phyloP scores from a whole-genome alignment of 257 asterid species.

The Solanum piurae region DNA sequence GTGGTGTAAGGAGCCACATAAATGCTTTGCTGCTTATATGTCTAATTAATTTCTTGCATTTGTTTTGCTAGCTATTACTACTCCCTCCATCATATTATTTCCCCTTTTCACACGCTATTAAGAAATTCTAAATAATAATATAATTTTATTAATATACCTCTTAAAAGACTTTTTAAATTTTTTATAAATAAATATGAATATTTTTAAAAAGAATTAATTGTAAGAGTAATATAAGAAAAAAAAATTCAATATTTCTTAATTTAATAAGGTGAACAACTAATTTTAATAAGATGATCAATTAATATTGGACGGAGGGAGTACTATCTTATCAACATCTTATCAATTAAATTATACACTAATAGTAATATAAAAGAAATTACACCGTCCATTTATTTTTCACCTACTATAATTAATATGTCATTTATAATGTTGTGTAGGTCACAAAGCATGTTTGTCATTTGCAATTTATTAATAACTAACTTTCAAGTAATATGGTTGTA shows the following conservation, averaged over 20 bases:
- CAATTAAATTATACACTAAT: not conserved
- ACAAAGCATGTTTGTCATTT: not conserved
- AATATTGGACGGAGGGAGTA: too few species aligned
- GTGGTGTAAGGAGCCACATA: slow-evolving; percentile 16
- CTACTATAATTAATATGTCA: not conserved
- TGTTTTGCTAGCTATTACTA: not conserved
- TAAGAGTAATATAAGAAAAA: too few species aligned
- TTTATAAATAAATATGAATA: too few species aligned
- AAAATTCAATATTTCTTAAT: too few species aligned
- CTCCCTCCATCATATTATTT: too few species aligned
- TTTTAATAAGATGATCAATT: too few species aligned
- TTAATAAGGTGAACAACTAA: too few species aligned
- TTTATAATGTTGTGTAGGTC: not conserved
- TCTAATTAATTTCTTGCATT: slow-evolving; percentile 6
- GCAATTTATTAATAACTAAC: not conserved
- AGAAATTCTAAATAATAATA: too few species aligned
- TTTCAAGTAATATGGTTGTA: not conserved
- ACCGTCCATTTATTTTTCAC: not conserved
- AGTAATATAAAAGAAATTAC: not conserved
- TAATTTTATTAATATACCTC: too few species aligned
- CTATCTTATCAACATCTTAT: not conserved
- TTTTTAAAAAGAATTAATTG: too few species aligned
- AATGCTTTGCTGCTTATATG: slow-evolving; percentile 2
- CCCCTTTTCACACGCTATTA: too few species aligned
- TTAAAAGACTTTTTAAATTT: too few species aligned